Percentiles rank a stretch among this genome's conserved stretches.
phyloP scores from a whole-genome alignment of 257 asterid species.

The Ocimum tenuiflorum region DNA sequence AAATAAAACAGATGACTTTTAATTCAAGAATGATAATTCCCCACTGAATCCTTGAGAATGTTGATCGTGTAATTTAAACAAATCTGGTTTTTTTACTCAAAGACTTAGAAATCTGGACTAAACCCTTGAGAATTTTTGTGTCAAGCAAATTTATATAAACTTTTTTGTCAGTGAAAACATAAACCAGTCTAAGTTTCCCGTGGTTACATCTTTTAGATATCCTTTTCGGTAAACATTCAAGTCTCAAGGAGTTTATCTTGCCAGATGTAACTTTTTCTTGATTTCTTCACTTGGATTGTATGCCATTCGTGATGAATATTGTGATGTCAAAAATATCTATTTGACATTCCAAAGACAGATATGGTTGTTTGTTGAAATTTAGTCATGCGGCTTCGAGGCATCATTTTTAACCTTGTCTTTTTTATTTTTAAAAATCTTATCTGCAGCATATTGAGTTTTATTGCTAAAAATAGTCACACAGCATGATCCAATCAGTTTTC shows the following conservation, averaged over 20 bases:
- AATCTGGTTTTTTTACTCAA: no score
- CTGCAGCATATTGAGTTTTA: background rate
- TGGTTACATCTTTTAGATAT: background rate
- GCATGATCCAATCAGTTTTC: background rate
- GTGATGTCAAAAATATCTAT: background rate
- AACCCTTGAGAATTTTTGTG: background rate
- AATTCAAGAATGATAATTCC: background rate
- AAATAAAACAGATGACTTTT: background rate
- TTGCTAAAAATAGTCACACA: background rate
- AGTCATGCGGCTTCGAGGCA: background rate
- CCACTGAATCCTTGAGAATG: background rate
- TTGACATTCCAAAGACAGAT: background rate
- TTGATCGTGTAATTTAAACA: background rate
- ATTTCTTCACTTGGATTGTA: no score
- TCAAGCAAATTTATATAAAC: background rate
- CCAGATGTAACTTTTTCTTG: no score
- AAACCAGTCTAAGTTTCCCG: no score
- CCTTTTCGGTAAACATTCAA: background rate
- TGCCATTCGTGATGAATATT: background rate
- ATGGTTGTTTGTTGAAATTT: background rate
- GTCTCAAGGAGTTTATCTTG: background rate
- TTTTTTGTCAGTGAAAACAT: background rate
- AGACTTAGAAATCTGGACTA: no score
- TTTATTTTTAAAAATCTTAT: background rate
- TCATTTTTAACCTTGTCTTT: background rate